Percentiles rank a stretch among this genome's conserved stretches.
Conservation (phyloP, 768 basidiomycete genomes). For the Amanita molliuscula region DNA sequence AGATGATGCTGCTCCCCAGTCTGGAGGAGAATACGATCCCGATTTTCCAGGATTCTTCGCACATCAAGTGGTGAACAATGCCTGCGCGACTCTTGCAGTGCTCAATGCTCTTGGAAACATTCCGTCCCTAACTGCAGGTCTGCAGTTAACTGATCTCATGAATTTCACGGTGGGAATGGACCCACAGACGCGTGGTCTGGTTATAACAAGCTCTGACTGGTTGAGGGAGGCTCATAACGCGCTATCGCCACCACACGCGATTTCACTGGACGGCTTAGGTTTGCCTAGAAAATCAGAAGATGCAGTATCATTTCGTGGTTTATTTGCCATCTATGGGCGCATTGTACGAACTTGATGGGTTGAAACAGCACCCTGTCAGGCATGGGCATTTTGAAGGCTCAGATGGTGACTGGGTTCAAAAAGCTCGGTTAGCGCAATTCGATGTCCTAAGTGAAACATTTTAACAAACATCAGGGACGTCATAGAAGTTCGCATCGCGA, state of each 20-base stretch:
- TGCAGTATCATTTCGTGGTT: slow-evolving; percentile 94
- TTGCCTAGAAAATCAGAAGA: slow-evolving; percentile 61
- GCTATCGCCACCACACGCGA: slow-evolving; percentile 81
- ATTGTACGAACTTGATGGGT: slow-evolving; percentile 89
- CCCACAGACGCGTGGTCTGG: slow-evolving; percentile 73
- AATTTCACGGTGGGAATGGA: slow-evolving; percentile 83
- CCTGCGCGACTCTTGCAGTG: slow-evolving; percentile 93
- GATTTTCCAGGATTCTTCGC: slow-evolving; percentile 88
- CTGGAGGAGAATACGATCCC: slow-evolving; percentile 54
- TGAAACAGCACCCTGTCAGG: slow-evolving; percentile 68
- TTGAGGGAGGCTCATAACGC: slow-evolving; percentile 83
- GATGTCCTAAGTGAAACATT: slow-evolving; percentile 6
- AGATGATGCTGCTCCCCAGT: slow-evolving; percentile 20
- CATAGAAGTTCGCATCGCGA: slow-evolving; percentile 81
- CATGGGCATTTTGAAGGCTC: slow-evolving; percentile 65
- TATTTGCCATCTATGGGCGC: slow-evolving; percentile 80
- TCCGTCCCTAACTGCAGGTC: slow-evolving; percentile 47
- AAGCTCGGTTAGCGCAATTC: slow-evolving; percentile 49
- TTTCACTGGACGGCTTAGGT: slow-evolving; percentile 78
- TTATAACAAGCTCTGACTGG: slow-evolving; percentile 74
- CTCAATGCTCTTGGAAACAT: slow-evolving; percentile 86
- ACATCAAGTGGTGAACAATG: slow-evolving; percentile 91
- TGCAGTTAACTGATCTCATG: slow-evolving; percentile 62
- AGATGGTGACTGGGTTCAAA: slow-evolving; percentile 76
- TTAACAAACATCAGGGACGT: slow-evolving; percentile 44